A percentile compares a stretch with the other conserved stretches of the same genome.
Conservation (phyloP, 2,329 filamentous ascomycete genomes). For the Neofusicoccum sp. region DNA sequence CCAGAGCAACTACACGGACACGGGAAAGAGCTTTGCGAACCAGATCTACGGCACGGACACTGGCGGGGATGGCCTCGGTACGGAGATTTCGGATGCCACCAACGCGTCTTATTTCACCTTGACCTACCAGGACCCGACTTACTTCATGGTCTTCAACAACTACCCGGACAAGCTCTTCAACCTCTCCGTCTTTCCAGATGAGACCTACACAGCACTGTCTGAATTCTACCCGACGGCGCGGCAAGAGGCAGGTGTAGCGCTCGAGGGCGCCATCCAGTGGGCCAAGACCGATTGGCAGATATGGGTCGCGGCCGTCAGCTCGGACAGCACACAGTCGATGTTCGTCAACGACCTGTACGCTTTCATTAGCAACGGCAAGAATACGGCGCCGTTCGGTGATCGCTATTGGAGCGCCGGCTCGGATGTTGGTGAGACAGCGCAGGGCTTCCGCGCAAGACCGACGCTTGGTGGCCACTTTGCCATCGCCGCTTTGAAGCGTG, state of each 20-base stretch:
- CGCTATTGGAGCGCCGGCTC: slow-evolving; percentile 39
- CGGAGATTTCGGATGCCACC: slow-evolving; percentile 14
- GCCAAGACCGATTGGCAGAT: slow-evolving; percentile 48
- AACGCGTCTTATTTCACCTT: slow-evolving; percentile 41
- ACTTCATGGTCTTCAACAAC: slow-evolving; percentile 43
- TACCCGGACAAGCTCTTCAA: slow-evolving; percentile 42
- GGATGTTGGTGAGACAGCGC: slow-evolving; percentile 23
- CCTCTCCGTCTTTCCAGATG: slow-evolving; percentile 38
- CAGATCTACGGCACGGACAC: slow-evolving; percentile 16
- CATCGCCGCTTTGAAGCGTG: slow-evolving; percentile 35
- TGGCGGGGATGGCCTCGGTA: slow-evolving; percentile 16
- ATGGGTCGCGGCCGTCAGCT: slow-evolving; percentile 35
- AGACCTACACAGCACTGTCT: slow-evolving; percentile 37
- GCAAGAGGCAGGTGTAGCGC: slow-evolving; percentile 38
- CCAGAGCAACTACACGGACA: slow-evolving; percentile 35
- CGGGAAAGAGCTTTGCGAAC: slow-evolving; percentile 32
- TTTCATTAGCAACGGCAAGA: slow-evolving; percentile 43
- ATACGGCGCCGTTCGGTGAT: slow-evolving; percentile 46
- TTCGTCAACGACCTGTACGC: slow-evolving; percentile 43
- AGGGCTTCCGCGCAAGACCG: slow-evolving; percentile 36
- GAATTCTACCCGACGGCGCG: slow-evolving; percentile 39
- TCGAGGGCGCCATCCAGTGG: slow-evolving; percentile 42
- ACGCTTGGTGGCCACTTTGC: slow-evolving; percentile 46
- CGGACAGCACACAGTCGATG: slow-evolving; percentile 20
- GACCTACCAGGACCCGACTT: slow-evolving; percentile 37